These are phyloP conservation scores for Pachysandra terminalis DNA, from an alignment of 164 flowering plant species.

Conservation along the genomic window DNA sequence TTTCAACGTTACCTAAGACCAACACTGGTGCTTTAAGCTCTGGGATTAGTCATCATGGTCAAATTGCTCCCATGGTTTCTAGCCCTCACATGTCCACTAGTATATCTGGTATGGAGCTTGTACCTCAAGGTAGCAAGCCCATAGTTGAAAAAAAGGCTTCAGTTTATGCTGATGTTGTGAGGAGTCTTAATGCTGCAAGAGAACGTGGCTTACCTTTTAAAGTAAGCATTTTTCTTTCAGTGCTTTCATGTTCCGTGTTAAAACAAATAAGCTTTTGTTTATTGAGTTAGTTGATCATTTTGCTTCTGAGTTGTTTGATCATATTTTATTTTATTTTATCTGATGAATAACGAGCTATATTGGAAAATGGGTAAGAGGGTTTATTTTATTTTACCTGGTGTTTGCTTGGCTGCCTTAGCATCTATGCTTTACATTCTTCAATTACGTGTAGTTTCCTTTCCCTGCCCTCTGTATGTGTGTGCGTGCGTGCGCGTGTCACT, in stretches of 20 bases:
- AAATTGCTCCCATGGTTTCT: constrained; percentile 43
- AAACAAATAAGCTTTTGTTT: neutral
- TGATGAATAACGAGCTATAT: neutral
- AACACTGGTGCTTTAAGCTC: constrained; percentile 39
- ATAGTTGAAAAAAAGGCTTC: constrained; percentile 72
- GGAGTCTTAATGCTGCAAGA: constrained; percentile 69
- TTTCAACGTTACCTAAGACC: constrained; percentile 74
- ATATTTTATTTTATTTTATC: too few relatives aligned
- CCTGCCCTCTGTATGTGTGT: too few relatives aligned
- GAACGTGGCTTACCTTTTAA: constrained; percentile 68
- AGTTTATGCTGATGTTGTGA: constrained; percentile 73
- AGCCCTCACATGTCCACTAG: constrained; percentile 49
- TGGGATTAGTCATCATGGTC: constrained; percentile 41
- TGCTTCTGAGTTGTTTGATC: neutral
- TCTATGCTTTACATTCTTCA: too few relatives aligned
- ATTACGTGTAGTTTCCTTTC: too few relatives aligned
- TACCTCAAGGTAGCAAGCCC: constrained; percentile 49
- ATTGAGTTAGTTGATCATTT: neutral
- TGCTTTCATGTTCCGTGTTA: neutral
- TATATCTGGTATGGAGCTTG: constrained; percentile 46
- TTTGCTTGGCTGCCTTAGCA: too few relatives aligned
- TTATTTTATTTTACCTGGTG: too few relatives aligned
- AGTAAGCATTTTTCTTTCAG: constrained; percentile 39
- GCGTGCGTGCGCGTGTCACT: too few relatives aligned
- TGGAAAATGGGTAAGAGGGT: neutral